These are phyloP conservation scores for Saccharomycopsis fermentans DNA, from an alignment of 805 yeast genomes.

Conservation along the genomic window DNA sequence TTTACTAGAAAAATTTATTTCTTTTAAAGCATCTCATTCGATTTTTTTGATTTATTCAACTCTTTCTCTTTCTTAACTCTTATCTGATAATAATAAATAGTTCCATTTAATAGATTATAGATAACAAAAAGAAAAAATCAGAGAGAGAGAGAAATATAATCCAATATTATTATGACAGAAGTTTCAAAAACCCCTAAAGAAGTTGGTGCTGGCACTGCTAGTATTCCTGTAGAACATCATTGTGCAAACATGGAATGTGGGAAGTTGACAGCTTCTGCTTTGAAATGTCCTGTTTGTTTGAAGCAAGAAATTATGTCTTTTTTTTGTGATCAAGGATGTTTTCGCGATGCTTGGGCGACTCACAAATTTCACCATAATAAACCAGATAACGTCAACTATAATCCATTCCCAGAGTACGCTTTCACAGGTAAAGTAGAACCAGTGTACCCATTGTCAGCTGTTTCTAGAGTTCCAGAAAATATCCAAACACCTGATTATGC, in stretches of 20 bases:
- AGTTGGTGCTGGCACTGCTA: constrained; percentile 9
- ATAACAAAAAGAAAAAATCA: no score
- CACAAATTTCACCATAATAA: constrained; percentile 72
- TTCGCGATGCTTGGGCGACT: constrained; percentile 54
- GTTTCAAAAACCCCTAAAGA: background rate
- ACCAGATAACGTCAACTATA: constrained; percentile 53
- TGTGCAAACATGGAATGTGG: constrained; percentile 85
- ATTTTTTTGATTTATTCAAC: background rate
- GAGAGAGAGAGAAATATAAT: background rate
- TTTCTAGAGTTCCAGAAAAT: constrained; percentile 58
- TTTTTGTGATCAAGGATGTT: constrained; percentile 82
- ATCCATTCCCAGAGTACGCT: constrained; percentile 76
- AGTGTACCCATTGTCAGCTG: constrained; percentile 67
- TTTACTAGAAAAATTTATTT: background rate
- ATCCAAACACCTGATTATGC: constrained; percentile 82
- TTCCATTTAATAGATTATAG: no score
- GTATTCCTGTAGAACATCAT: constrained; percentile 12
- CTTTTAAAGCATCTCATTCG: background rate
- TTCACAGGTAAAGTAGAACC: constrained; percentile 74
- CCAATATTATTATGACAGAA: background rate
- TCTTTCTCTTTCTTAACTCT: no score
- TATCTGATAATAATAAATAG: no score
- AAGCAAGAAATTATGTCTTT: constrained; percentile 51
- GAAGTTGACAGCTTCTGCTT: constrained; percentile 57
- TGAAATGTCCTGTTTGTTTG: constrained; percentile 89